Percentiles rank a stretch among this genome's conserved stretches.
phyloP scores from a whole-genome alignment of 805 yeast species.

The Lachancea cidri region DNA sequence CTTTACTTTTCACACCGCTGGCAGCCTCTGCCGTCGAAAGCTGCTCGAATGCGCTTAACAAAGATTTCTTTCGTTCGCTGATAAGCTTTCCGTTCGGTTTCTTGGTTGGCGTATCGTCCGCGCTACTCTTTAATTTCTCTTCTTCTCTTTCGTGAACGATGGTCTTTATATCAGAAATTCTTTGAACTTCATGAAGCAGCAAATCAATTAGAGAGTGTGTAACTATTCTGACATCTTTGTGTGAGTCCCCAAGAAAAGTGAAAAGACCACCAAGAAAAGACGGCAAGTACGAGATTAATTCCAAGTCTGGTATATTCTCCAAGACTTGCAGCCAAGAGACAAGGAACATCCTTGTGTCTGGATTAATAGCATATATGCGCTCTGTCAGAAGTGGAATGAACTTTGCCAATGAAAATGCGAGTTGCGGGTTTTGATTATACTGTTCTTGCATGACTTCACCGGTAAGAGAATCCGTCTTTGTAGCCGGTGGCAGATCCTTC shows the following conservation, averaged over 20 bases:
- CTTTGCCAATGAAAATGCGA: constrained; percentile 75
- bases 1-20: background rate
- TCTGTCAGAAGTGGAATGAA: constrained; percentile 91
- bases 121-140: constrained; percentile 16
- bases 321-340: constrained; percentile 92
- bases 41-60: constrained; percentile 24
- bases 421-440: constrained; percentile 47
- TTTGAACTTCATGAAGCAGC: constrained; percentile 72
- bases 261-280: constrained; percentile 78
- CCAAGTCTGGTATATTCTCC: constrained; percentile 89
- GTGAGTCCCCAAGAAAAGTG: constrained; percentile 73
- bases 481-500: constrained; percentile 38
- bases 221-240: constrained; percentile 80
- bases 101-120: constrained; percentile 24
- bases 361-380: constrained; percentile 86
- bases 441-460: constrained; percentile 59
- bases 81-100: constrained; percentile 27
- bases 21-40: constrained; percentile 11
- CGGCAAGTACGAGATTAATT: constrained; percentile 80
- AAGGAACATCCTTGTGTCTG: constrained; percentile 84
- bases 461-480: constrained; percentile 44
- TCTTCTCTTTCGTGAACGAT: constrained; percentile 37
- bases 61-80: constrained; percentile 31
- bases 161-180: constrained; percentile 64
- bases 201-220: constrained; percentile 73